Evolutionary conservation across 2,329 filamentous ascomycete genomes (phyloP).

Genomic region (Aureobasidium sp.): DNA sequence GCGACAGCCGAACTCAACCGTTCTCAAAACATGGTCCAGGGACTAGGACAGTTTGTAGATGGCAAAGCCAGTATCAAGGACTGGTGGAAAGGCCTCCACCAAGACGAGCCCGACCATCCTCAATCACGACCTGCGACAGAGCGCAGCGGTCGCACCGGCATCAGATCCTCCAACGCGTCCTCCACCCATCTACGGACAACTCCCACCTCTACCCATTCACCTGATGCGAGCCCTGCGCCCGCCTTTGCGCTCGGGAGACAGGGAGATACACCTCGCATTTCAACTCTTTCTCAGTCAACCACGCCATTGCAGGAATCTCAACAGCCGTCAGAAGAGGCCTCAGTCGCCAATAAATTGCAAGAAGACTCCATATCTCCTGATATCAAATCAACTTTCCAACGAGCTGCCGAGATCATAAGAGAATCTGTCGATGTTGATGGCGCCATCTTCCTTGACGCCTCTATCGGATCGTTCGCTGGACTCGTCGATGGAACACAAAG

Average conservation of each 20-base stretch:
- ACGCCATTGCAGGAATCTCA: neutral
- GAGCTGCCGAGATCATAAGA: conserved; percentile 39
- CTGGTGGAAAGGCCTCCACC: conserved; percentile 4
- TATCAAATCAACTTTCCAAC: conserved; percentile 29
- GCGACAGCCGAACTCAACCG: conserved; percentile 27
- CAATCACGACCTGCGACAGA: neutral
- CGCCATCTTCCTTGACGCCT: conserved; percentile 35
- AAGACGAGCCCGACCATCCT: neutral
- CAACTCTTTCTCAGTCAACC: neutral
- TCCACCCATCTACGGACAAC: neutral
- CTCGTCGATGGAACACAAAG: conserved; percentile 11
- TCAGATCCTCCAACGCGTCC: neutral
- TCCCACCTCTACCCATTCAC: too few relatives aligned
- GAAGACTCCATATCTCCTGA: conserved; percentile 29
- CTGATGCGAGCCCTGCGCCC: neutral
- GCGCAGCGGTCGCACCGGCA: neutral
- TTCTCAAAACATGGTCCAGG: conserved; percentile 20
- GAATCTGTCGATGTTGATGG: conserved; percentile 41
- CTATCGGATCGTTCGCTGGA: conserved; percentile 19
- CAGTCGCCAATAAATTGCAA: conserved; percentile 20
- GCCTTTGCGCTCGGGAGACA: neutral
- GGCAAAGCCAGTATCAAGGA: conserved; percentile 15
- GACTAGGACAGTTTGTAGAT: conserved; percentile 21
- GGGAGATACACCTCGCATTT: neutral
- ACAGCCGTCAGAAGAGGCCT: neutral